phyloP scores from a whole-genome alignment of 1,139 yeast species.

The Pneumocystis wakefieldiae region DNA sequence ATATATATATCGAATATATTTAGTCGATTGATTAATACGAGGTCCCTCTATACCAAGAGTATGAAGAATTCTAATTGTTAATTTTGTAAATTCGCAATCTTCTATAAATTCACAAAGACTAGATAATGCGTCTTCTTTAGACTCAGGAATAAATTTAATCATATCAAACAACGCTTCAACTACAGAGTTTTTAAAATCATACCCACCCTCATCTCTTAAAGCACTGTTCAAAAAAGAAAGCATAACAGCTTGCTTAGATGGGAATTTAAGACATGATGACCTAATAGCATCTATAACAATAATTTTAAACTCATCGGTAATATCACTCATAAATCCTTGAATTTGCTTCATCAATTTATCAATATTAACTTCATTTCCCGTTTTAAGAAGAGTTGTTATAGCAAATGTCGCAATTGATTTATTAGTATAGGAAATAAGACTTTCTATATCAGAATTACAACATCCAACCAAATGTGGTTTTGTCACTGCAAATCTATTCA shows the following conservation, averaged over 20 bases:
- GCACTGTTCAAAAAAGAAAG: constrained; percentile 69
- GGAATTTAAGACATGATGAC: constrained; percentile 83
- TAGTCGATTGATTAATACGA: constrained; percentile 65
- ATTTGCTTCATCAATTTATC: constrained; percentile 80
- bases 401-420: constrained; percentile 97
- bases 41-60: constrained; percentile 93
- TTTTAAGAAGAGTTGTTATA: constrained; percentile 84
- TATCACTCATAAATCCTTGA: constrained; percentile 80
- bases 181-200: constrained; percentile 63
- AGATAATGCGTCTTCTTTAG: constrained; percentile 70
- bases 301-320: constrained; percentile 87
- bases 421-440: constrained; percentile 71
- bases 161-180: constrained; percentile 87
- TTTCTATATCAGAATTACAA: constrained; percentile 70
- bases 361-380: constrained; percentile 83
- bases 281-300: constrained; percentile 92
- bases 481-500: constrained; percentile 69
- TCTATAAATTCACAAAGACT: constrained; percentile 92
- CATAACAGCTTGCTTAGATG: constrained; percentile 73
- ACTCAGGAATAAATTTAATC: constrained; percentile 72
- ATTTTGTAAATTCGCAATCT: constrained; percentile 92
- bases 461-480: constrained; percentile 66
- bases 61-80: constrained; percentile 80
- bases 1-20: constrained; percentile 89
- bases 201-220: constrained; percentile 80